These are phyloP conservation scores for Spergularia azorica DNA, from an alignment of 179 eudicot species.

Conservation along the genomic window DNA sequence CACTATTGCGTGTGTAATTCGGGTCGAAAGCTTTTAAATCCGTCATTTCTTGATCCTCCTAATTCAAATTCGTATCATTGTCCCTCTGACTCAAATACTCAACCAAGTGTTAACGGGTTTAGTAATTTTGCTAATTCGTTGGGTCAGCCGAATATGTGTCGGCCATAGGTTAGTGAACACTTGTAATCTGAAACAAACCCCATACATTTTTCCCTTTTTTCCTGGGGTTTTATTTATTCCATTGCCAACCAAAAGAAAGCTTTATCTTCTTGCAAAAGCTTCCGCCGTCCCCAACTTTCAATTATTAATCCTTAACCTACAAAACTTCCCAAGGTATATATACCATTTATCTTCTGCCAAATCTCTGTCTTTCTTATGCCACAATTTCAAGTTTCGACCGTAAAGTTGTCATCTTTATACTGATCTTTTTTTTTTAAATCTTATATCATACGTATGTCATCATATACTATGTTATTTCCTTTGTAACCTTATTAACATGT, in stretches of 20 bases:
- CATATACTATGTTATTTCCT: not conserved
- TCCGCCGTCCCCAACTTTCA: constrained; percentile 3
- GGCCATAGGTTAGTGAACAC: constrained; percentile 21
- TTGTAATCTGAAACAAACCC: not conserved
- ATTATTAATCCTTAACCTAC: constrained; percentile 19
- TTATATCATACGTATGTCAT: not conserved
- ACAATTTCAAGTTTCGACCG: constrained; percentile 2
- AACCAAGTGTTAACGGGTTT: too few relatives aligned
- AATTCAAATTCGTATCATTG: too few relatives aligned
- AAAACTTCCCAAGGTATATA: constrained; percentile 2
- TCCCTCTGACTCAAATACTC: too few relatives aligned
- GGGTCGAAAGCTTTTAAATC: too few relatives aligned
- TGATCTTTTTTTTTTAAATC: not conserved
- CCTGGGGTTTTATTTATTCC: not conserved
- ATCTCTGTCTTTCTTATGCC: constrained; percentile 1
- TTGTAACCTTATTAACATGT: not conserved
- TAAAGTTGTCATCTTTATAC: constrained; percentile 10
- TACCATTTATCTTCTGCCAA: constrained; percentile 11
- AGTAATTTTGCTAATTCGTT: too few relatives aligned
- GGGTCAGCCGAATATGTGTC: constrained; percentile 28
- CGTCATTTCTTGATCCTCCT: too few relatives aligned
- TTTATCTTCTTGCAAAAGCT: constrained; percentile 25
- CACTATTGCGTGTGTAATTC: too few relatives aligned
- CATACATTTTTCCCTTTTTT: not conserved
- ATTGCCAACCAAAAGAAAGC: constrained; percentile 22